Evolutionary conservation across 2,329 filamentous ascomycete genomes (phyloP).

Genomic region (Sporothrix mexicana): DNA sequence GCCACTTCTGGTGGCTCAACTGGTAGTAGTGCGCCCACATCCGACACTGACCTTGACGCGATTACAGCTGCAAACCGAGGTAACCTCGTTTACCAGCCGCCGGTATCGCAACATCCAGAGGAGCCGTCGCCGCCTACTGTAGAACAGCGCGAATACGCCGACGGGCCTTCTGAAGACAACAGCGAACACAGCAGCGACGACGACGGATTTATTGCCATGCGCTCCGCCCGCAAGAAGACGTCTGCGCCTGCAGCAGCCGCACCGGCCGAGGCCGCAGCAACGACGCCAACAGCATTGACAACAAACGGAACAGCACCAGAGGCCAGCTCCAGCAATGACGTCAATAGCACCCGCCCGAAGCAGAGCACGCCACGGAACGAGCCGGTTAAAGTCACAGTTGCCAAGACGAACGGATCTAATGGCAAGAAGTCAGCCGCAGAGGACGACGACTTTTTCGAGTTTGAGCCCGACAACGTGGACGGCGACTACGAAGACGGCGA

Average conservation of each 20-base stretch:
- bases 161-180: neutral
- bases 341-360: constrained; percentile 15
- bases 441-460: constrained; percentile 38
- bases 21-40: neutral
- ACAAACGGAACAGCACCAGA: neutral
- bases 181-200: constrained; percentile 30
- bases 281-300: neutral
- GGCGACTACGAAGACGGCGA: constrained; percentile 41
- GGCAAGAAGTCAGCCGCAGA: constrained; percentile 1
- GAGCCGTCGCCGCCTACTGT: constrained; percentile 2
- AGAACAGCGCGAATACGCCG: constrained; percentile 27
- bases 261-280: neutral
- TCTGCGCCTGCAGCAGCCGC: neutral
- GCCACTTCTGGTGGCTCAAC: neutral
- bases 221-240: constrained; percentile 24
- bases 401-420: neutral
- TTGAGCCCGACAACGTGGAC: constrained; percentile 37
- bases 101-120: neutral
- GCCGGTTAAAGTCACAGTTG: neutral
- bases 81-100: neutral
- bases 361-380: constrained; percentile 5
- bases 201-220: constrained; percentile 37
- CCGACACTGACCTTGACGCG: neutral
- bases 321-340: neutral
- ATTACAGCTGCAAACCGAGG: neutral